Percentiles rank a stretch among this genome's conserved stretches.
phyloP scores from a whole-genome alignment of 495 filamentous ascomycete genomes.

The Saxispiralis lemnorum region DNA sequence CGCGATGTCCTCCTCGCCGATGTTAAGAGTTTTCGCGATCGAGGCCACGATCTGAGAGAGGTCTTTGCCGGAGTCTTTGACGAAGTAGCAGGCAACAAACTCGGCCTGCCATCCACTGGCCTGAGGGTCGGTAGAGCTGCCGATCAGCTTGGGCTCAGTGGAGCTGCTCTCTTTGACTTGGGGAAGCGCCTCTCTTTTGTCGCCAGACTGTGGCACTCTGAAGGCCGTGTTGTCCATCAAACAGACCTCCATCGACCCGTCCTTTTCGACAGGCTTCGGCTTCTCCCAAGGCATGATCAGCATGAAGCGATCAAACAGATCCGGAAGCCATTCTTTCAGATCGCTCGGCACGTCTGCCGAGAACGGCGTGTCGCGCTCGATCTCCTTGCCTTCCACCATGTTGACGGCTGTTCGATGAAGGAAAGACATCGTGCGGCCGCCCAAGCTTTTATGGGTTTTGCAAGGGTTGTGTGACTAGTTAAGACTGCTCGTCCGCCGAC shows the following conservation, averaged over 20 bases:
- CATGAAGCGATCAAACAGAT: conserved; percentile 16
- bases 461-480: too few species aligned
- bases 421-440: neutral
- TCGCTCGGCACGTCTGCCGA: conserved; percentile 15
- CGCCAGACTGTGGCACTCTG: conserved; percentile 22
- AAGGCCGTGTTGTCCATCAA: conserved; percentile 82
- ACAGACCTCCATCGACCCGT: conserved; percentile 55
- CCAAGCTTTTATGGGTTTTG: too few species aligned
- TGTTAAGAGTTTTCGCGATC: conserved; percentile 51
- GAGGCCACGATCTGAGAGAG: conserved; percentile 48
- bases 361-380: conserved; percentile 9
- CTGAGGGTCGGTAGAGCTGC: neutral
- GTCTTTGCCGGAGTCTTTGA: conserved; percentile 45
- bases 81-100: conserved; percentile 65
- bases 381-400: conserved; percentile 2
- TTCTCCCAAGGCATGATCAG: conserved; percentile 11
- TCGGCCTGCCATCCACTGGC: conserved; percentile 51
- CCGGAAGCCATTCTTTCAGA: conserved; percentile 9
- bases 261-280: conserved; percentile 21
- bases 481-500: too few species aligned
- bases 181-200: conserved; percentile 9
- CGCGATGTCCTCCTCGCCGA: conserved; percentile 41
- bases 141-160: conserved; percentile 2
- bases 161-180: conserved; percentile 6
- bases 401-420: conserved; percentile 10